Evolutionary conservation across 169 alveolate species (phyloP).

Genomic region (Plasmodium vivax): DNA sequence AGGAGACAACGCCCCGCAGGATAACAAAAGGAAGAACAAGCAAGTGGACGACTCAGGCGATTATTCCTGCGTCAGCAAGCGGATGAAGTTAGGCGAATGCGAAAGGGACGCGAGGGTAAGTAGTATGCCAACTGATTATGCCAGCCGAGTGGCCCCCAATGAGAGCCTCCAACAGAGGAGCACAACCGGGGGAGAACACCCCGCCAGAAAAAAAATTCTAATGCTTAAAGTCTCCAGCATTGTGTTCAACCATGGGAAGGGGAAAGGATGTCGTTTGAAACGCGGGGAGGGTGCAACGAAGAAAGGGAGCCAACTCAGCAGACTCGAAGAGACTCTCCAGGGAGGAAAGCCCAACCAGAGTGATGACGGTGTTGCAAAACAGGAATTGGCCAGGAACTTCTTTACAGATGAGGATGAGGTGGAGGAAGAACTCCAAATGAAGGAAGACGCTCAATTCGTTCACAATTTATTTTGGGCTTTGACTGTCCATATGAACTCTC

Average conservation of each 20-base stretch:
- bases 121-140: not conserved
- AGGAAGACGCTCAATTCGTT: not conserved
- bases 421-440: not conserved
- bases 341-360: not conserved
- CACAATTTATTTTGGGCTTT: conserved; percentile 14
- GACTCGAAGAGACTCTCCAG: not conserved
- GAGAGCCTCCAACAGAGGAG: not conserved
- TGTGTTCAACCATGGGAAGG: not conserved
- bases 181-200: not conserved
- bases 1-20: not conserved
- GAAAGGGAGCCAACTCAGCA: not conserved
- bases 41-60: not conserved
- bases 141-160: not conserved
- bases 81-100: not conserved
- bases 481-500: conserved; percentile 27
- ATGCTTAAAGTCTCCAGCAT: conserved; percentile 22
- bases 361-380: not conserved
- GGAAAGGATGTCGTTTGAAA: not conserved
- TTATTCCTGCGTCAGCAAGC: not conserved
- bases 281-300: not conserved
- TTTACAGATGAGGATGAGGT: not conserved
- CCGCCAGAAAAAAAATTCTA: not conserved
- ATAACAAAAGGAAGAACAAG: not conserved
- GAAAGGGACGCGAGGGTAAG: not conserved
- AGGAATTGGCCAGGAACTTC: not conserved